Conservation (phyloP, 2,329 filamentous ascomycete genomes). For the Penicillium vulpinum region DNA sequence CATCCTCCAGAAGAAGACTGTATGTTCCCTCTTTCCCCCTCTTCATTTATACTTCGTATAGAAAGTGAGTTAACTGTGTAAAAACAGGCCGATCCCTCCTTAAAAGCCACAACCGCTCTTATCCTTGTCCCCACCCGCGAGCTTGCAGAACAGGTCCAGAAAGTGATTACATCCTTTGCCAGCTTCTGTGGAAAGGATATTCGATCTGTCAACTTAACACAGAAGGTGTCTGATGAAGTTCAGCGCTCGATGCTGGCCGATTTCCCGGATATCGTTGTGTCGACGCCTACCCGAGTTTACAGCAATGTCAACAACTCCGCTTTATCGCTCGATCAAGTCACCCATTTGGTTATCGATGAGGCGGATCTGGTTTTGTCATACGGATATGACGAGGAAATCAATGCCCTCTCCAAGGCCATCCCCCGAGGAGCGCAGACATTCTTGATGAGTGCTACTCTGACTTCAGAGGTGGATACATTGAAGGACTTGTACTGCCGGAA, state of each 20-base stretch:
- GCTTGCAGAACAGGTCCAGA: slow-evolving; percentile 86
- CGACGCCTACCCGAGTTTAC: slow-evolving; percentile 82
- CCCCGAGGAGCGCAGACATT: slow-evolving; percentile 86
- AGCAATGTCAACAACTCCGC: slow-evolving; percentile 72
- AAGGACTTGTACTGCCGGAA: slow-evolving; percentile 82
- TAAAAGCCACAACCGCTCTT: slow-evolving; percentile 66
- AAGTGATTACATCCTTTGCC: slow-evolving; percentile 72
- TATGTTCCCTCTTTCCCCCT: slow-evolving; percentile 33
- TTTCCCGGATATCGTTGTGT: slow-evolving; percentile 83
- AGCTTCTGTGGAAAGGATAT: slow-evolving; percentile 84
- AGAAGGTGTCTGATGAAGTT: slow-evolving; percentile 86
- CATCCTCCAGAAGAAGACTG: slow-evolving; percentile 75
- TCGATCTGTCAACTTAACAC: slow-evolving; percentile 79
- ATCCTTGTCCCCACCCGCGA: slow-evolving; percentile 94
- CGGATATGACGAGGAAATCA: slow-evolving; percentile 87
- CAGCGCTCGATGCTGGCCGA: slow-evolving; percentile 83
- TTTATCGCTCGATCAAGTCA: slow-evolving; percentile 69
- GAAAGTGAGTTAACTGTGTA: not conserved
- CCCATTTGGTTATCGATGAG: slow-evolving; percentile 86
- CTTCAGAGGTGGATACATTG: slow-evolving; percentile 79
- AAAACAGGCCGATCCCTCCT: slow-evolving; percentile 36
- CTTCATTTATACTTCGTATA: not conserved
- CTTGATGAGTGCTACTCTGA: slow-evolving; percentile 91
- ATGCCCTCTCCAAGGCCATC: slow-evolving; percentile 72
- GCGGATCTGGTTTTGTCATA: slow-evolving; percentile 92